phyloP scores from a whole-genome alignment of 2,329 filamentous ascomycete species.

The Diatrype stigma region DNA sequence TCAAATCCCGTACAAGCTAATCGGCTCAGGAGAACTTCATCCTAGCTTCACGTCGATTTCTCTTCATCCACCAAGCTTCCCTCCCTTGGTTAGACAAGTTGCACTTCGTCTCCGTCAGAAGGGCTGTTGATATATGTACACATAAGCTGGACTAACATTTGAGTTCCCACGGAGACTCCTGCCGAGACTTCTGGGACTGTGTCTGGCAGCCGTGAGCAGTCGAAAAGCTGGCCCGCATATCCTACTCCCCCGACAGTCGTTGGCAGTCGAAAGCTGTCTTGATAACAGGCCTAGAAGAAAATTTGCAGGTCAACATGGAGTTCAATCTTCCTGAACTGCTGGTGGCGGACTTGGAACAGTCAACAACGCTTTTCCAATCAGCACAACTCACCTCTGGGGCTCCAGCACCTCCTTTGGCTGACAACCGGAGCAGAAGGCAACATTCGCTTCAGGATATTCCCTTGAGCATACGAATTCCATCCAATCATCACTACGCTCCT shows the following conservation, averaged over 20 bases:
- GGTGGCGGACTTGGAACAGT: conserved; percentile 49
- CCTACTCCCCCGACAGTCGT: neutral
- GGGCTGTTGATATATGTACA: too few relatives aligned
- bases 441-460: conserved; percentile 22
- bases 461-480: conserved; percentile 11
- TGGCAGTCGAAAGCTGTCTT: neutral
- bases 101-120: neutral
- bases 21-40: neutral
- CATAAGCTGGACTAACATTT: too few relatives aligned
- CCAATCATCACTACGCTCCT: conserved; percentile 6
- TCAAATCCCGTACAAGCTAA: neutral
- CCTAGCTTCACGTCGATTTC: too few relatives aligned
- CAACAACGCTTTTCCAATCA: conserved; percentile 42
- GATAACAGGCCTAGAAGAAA: conserved; percentile 15
- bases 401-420: conserved; percentile 35
- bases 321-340: conserved; percentile 53
- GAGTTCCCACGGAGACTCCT: too few relatives aligned
- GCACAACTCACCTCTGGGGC: conserved; percentile 50
- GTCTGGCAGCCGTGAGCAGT: too few relatives aligned
- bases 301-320: conserved; percentile 25
- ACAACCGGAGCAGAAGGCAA: conserved; percentile 20
- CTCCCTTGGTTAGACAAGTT: too few relatives aligned
- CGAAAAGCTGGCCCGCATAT: neutral
- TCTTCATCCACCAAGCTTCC: too few relatives aligned
- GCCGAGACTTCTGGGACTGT: too few relatives aligned